Evolutionary conservation across 345 rosid species (phyloP), one percentile per base, ranked within the genome.

Genomic region (Schrenkiella parvula): DNA sequence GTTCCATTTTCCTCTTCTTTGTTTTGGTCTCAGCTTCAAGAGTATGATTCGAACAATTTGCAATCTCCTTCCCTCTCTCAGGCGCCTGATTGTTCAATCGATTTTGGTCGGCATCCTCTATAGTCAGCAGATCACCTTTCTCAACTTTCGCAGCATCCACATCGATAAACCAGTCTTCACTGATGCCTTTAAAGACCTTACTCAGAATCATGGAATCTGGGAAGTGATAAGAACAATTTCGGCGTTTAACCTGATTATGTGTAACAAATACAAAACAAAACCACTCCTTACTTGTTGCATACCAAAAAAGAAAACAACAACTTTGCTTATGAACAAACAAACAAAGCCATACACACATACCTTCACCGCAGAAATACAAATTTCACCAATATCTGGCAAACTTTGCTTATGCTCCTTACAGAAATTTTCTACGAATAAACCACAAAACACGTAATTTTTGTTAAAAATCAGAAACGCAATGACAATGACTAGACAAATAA

Each of bases 201-300:
- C 38, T 71, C 19, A 85, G 77, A 13, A 46, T 61, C 83, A 85
- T 82, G 14, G 86, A 78, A 43, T 88, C 91, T 0, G 79, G 42
- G 17, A 88, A 65, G 72, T 77, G 80, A 68, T 82, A 90, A 54
- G 69, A 81, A 6, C 8, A 2, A 17, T 84, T 86, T 68, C 56
- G 67, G 13, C 88, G 84, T 68, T 78, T 79, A 6, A 21, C 6
- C 44, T 38, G 18, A 21, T 35, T 35, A 19, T 10, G 17, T 19
- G 11, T 18, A n/a, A n/a, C n/a, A n/a, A n/a, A n/a, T n/a, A n/a
- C n/a, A 15, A 21, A 5, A n/a, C 8, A 34, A 43, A 38, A 28
- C 4, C 15, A 32, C 25, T 6, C 35, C 6, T 53, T 3, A 53
- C 7, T 18, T 2, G 34, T 43, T 52, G 1, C 14, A 1, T 1